A percentile compares a stretch with the other conserved stretches of the same genome.
Evolutionary conservation across 306 rosid species (phyloP).

Genomic region (Elaeagnus macrophylla): DNA sequence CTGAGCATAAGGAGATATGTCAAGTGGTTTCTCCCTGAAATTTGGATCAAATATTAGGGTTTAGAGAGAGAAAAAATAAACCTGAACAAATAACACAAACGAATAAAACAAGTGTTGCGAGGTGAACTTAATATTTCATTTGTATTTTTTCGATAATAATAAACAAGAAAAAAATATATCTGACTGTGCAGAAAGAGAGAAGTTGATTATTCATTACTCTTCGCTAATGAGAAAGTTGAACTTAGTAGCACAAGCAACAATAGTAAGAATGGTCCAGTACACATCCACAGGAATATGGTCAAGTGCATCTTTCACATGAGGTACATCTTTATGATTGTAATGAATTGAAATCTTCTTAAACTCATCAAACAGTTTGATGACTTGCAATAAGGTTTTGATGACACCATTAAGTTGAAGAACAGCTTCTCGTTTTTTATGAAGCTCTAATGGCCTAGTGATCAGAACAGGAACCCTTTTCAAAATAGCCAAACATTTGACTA

Average conservation of each 20-base stretch:
- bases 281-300: slow-evolving; percentile 42
- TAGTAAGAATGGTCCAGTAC: slow-evolving; percentile 45
- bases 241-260: slow-evolving; percentile 32
- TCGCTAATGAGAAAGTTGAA: slow-evolving; percentile 32
- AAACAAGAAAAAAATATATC: not conserved
- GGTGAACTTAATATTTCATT: too few relatives aligned
- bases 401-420: slow-evolving; percentile 37
- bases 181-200: not conserved
- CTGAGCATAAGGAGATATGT: slow-evolving; percentile 41
- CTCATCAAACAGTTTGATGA: slow-evolving; percentile 31
- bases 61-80: too few relatives aligned
- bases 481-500: slow-evolving; percentile 41
- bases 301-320: slow-evolving; percentile 23
- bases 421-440: slow-evolving; percentile 26
- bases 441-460: slow-evolving; percentile 11
- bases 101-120: too few relatives aligned
- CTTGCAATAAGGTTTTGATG: slow-evolving; percentile 30
- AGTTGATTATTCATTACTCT: slow-evolving; percentile 16
- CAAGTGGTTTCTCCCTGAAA: slow-evolving; percentile 32
- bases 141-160: too few relatives aligned
- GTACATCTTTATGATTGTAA: slow-evolving; percentile 34
- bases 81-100: too few relatives aligned
- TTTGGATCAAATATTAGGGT: not conserved
- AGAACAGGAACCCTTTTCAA: slow-evolving; percentile 42
- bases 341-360: slow-evolving; percentile 26